Evolutionary conservation across 1,139 yeast genomes (phyloP).

Genomic region (Candida sp.): DNA sequence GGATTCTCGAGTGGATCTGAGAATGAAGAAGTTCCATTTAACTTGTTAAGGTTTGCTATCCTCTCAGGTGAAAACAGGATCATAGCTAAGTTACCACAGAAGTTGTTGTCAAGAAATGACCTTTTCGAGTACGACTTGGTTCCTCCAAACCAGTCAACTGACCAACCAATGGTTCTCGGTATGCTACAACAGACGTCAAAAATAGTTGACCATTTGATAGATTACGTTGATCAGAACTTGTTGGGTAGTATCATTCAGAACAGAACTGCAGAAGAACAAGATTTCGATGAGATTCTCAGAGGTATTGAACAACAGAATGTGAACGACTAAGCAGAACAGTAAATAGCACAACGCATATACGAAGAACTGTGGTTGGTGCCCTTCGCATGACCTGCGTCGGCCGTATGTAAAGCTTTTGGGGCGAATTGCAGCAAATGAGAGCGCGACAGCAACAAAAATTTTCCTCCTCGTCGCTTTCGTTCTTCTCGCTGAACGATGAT

Average conservation of each 20-base stretch:
- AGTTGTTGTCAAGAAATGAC: conserved; percentile 65
- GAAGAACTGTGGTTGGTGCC: too few relatives aligned
- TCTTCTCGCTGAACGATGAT: not conserved
- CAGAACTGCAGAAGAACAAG: conserved; percentile 27
- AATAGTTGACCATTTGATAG: conserved; percentile 36
- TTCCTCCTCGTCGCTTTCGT: not conserved
- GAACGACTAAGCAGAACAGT: conserved; percentile 12
- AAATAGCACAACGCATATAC: not conserved
- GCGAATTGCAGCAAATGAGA: not conserved
- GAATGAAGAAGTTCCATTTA: conserved; percentile 49
- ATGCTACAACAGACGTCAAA: conserved; percentile 17
- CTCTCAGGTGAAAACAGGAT: conserved; percentile 72
- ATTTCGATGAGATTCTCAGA: conserved; percentile 29
- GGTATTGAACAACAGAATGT: conserved; percentile 15
- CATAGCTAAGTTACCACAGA: conserved; percentile 69
- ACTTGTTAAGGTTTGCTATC: conserved; percentile 67
- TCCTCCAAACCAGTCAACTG: conserved; percentile 40
- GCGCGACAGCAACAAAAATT: not conserved
- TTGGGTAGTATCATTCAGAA: conserved; percentile 40
- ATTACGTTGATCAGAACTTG: conserved; percentile 44
- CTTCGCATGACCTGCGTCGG: too few relatives aligned
- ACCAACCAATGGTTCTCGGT: conserved; percentile 25
- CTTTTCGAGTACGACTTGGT: conserved; percentile 71
- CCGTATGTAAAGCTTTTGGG: too few relatives aligned
- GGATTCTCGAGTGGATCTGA: conserved; percentile 7